Evolutionary conservation across 345 rosid species (phyloP), one percentile per base, ranked within the genome.

Genomic region (Boechera divaricarpa): DNA sequence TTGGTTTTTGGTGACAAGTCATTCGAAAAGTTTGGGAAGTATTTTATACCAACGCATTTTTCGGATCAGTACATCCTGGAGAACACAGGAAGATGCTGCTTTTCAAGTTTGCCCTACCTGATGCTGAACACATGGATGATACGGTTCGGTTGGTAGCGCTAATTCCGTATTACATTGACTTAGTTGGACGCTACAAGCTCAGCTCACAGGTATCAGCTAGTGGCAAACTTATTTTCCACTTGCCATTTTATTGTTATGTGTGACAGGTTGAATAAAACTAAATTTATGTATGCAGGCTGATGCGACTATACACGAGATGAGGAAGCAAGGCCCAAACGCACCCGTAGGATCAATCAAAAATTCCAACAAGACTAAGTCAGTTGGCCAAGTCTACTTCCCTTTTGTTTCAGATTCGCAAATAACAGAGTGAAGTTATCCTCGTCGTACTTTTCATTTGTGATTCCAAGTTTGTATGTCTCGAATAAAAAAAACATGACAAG

Each of bases 1-100:
- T 89, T 92, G 98, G 97, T 92, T 61, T 90, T 95, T 72, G 93
- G 99, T 41, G 98, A 90, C 65, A 95, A 95, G 68, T 86, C 99
- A 54, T 89, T 87, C 64, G 93, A 91, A 79, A 95, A 91, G 78
- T 84, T 77, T 51, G 99, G 98, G 26, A 92, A 91, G 84, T 86
- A 84, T 75, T 95, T 95, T 86, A 89, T 95, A 57, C 91, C 92
- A 28, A 84, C 92, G 94, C 99, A 95, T 82, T 87, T 95, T 56
- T 89, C 98, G 49, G 99, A 95, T 75, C 98, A 92, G 24, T 21
- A 72, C 96, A 78, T 68, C 87, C 86, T 45, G 90, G 90, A 71
- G 79, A 79, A 61, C 94, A 89, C 79, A 89, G 70, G 88, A 92
- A 95, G 85, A 85, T 89, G 90, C 85, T 95, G 57, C 66, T 89